A percentile compares a stretch with the other conserved stretches of the same genome.
Evolutionary conservation across 2,329 filamentous ascomycete species (phyloP).

Genomic region (Stromatinia cepivora): DNA sequence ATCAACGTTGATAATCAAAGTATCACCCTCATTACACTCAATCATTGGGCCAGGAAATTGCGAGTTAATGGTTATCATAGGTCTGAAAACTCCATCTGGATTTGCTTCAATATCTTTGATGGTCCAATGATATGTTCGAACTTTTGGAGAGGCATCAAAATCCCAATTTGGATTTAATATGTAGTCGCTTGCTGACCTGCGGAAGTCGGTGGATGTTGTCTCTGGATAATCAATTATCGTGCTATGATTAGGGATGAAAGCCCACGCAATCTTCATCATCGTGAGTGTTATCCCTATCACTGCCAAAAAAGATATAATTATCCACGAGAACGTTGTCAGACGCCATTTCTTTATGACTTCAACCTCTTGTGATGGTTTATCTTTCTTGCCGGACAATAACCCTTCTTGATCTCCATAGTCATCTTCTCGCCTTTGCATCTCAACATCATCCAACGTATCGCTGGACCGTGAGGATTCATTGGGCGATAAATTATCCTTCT

Average conservation of each 20-base stretch:
- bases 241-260: conserved; percentile 31
- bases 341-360: conserved; percentile 38
- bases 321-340: conserved; percentile 37
- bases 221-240: conserved; percentile 25
- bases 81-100: conserved; percentile 58
- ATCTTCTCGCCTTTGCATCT: conserved; percentile 37
- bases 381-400: not conserved
- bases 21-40: conserved; percentile 72
- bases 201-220: conserved; percentile 31
- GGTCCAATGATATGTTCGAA: conserved; percentile 60
- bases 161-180: conserved; percentile 59
- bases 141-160: conserved; percentile 49
- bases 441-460: conserved; percentile 32
- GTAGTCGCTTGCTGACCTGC: conserved; percentile 51
- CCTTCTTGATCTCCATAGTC: conserved; percentile 29
- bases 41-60: conserved; percentile 73
- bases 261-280: conserved; percentile 33
- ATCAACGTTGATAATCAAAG: conserved; percentile 65
- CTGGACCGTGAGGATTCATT: conserved; percentile 25
- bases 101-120: conserved; percentile 58
- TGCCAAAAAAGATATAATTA: conserved; percentile 32
- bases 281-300: conserved; percentile 29
- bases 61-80: conserved; percentile 70
- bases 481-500: conserved; percentile 20
- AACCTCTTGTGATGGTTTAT: conserved; percentile 25